Evolutionary conservation across 257 asterid genomes (phyloP).

Genomic region (Penstemon barbatus): DNA sequence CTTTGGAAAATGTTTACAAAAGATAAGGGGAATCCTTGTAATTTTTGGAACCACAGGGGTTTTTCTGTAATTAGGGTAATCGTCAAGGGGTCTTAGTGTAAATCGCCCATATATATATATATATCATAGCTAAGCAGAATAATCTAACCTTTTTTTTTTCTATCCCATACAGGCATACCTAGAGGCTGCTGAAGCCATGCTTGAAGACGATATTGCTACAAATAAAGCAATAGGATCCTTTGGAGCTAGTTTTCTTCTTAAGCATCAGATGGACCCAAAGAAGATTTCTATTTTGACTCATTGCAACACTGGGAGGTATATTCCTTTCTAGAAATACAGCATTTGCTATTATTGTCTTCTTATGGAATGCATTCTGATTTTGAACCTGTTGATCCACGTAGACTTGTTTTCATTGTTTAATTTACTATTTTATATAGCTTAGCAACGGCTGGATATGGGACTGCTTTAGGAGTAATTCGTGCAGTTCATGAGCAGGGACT

Average conservation of each 20-base stretch:
- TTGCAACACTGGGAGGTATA: constrained; percentile 92
- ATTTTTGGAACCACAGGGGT: no score
- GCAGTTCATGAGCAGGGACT: constrained; percentile 70
- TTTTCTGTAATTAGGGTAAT: no score
- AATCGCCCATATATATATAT: no score
- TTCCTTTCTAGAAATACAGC: no score
- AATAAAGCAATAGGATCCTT: constrained; percentile 82
- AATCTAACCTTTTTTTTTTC: neutral
- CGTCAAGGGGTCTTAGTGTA: no score
- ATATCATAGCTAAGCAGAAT: constrained; percentile 5
- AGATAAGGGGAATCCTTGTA: no score
- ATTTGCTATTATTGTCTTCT: constrained; percentile 4
- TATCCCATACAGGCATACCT: constrained; percentile 54
- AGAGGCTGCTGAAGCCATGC: constrained; percentile 87
- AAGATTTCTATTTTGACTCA: constrained; percentile 82
- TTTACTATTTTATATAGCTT: constrained; percentile 47
- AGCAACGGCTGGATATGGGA: constrained; percentile 99
- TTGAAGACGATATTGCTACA: constrained; percentile 83
- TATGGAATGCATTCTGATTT: constrained; percentile 25
- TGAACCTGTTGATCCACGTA: constrained; percentile 17
- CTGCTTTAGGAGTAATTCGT: constrained; percentile 96
- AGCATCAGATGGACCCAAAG: constrained; percentile 40
- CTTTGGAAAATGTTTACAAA: no score
- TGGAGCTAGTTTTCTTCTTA: constrained; percentile 69
- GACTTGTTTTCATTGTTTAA: constrained; percentile 27